Conservation (phyloP, 495 filamentous ascomycete genomes). For the Letharia columbiana region DNA sequence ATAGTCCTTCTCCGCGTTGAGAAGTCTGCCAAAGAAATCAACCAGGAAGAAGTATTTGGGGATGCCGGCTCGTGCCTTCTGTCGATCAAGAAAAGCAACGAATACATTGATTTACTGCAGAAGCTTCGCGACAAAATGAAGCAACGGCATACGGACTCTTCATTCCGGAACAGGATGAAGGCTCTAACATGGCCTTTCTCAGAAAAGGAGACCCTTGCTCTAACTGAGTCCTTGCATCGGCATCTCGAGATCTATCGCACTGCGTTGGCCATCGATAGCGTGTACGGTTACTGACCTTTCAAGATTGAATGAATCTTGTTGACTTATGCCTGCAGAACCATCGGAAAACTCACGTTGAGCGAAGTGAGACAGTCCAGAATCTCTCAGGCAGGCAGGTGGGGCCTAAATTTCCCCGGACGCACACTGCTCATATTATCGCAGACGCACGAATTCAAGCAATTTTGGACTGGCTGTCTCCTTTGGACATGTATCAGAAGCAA, state of each 20-base stretch:
- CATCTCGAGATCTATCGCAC: constrained; percentile 6
- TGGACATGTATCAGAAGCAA: constrained; percentile 14
- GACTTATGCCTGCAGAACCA: neutral
- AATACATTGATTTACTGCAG: neutral
- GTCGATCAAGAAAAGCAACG: constrained; percentile 1
- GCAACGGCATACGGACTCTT: neutral
- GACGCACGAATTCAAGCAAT: neutral
- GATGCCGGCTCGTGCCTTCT: neutral
- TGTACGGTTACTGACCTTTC: neutral
- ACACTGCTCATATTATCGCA: neutral
- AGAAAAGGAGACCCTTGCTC: neutral
- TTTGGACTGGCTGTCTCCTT: constrained; percentile 8
- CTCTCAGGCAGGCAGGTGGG: neutral
- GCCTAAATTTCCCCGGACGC: neutral
- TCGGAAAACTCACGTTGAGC: constrained; percentile 6
- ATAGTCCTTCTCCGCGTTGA: neutral
- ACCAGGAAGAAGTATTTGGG: neutral
- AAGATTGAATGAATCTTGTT: neutral
- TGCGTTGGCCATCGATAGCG: neutral
- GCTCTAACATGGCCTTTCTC: constrained; percentile 13
- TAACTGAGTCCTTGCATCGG: constrained; percentile 7
- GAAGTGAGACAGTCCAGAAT: neutral
- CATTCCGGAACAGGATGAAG: neutral
- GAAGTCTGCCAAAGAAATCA: neutral
- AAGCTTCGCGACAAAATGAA: neutral